Evolutionary conservation across 768 basidiomycete genomes (phyloP), one percentile per base, ranked within the genome.

Genomic region (Trametes cinnabarina): DNA sequence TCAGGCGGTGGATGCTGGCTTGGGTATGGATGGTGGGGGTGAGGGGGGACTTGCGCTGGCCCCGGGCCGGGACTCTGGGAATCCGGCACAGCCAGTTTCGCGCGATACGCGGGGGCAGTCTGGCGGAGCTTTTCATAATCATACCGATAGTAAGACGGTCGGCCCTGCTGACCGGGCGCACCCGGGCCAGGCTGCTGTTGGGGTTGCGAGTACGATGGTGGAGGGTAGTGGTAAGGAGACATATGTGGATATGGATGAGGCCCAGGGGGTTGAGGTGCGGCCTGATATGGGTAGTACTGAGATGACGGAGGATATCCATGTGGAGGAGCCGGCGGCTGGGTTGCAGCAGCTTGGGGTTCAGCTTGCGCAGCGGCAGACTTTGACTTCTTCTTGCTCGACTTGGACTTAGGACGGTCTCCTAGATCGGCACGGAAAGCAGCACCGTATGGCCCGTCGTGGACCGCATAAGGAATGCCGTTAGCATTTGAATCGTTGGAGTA

Each of bases 81-180:
- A 15, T 25, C 12, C 15, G 53, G 40, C 9, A 48, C 23, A 15
- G 50, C 54, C 47, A 39, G 9, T 39, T 47, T 42, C 7, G 57
- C 55, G 32, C 47, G 61, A 47, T 28, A 37, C 10, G 59, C 53
- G 17, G 61, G 61, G 8, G 64, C 51, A 23, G 30, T 56, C 19
- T 58, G 43, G 30, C 61, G 61, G 7, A 58, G 40, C 37, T 58
- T 60, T 20, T 63, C 64, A 23, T 65, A 65, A 34, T 65, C 64
- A 42, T 59, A 54, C 7, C 64, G 64, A 26, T 65, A 65, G 49
- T 65, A 63, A 10, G 64, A 60, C 12, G 51, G 9, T 3, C 40
- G 53, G 1, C 51, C 47, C 22, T 47, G 47, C 7, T 9, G 1
- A 19, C 49, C 32, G 4, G 34, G 49, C 14, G 30, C 30, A 6